Base-by-base conservation (phyloP, 305 asterid genomes). In the Euphrasia arctica region DNA sequence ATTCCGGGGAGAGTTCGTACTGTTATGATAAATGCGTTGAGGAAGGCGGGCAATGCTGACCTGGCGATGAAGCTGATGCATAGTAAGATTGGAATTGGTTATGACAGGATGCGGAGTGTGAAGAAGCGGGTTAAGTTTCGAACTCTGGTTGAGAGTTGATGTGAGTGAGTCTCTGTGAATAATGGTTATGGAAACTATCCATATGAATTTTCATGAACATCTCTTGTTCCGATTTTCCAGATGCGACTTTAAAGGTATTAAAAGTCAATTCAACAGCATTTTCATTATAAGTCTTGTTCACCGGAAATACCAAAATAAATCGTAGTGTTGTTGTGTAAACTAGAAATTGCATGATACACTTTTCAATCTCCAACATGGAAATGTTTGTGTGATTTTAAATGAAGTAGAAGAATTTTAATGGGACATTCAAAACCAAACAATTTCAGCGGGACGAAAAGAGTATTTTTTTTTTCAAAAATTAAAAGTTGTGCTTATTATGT, bases 1-100 rank as follows among this genome's bases (percentile, higher is more conserved):
- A 74, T 90, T 41, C 97, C 99, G 0, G 95, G 96, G 29, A 86
- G 79, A 62, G 86, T 90, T 78, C 84, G 97, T 13, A 88, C 95
- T 2, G 63, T 85, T 41, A 88, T 93, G 83, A 83, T 90, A 70
- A 93, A 88, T 74, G 91, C 95, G n/a, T 74, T 90, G 87, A 76
- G 95, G 78, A 90, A 93, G 74, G 83, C 95, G 1, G 97, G 96
- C 5, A 78, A 88, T 50, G 87, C 85, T 15, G 93, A 90, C 57
- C 64, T 93, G 76, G 95, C 97, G 1, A 87, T 90, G 82, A 93
- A 83, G 60, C 59, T 90, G 82, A 79, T 93, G 97, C 96, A 93
- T 68, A 85, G 96, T 62, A 90, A 90, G 92, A 88, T 88, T 76
- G 97, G 91, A 2, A 86, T 90, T 57, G 96, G 99, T 45, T 93